phyloP scores from a whole-genome alignment of 2,329 filamentous ascomycete genomes.

The Emericellopsis cladophorae region DNA sequence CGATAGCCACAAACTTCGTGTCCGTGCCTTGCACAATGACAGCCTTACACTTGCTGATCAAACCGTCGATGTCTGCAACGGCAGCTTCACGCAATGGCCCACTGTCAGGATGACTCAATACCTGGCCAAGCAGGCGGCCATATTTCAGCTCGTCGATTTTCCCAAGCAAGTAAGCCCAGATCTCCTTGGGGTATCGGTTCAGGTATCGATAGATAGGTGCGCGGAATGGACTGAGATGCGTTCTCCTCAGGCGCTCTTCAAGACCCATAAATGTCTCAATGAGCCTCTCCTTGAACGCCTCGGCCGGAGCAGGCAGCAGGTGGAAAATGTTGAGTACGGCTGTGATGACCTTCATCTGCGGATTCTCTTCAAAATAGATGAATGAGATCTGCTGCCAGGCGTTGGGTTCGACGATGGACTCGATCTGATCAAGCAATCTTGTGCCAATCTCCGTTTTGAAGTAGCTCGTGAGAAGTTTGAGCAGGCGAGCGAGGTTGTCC shows the following conservation, averaged over 20 bases:
- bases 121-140: slow-evolving; percentile 82
- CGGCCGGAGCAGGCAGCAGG: slow-evolving; percentile 79
- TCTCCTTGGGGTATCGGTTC: slow-evolving; percentile 82
- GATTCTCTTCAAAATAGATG: slow-evolving; percentile 84
- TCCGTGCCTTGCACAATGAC: slow-evolving; percentile 54
- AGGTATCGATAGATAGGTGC: slow-evolving; percentile 85
- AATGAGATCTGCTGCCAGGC: slow-evolving; percentile 86
- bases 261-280: slow-evolving; percentile 85
- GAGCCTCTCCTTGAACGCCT: slow-evolving; percentile 79
- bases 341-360: slow-evolving; percentile 86
- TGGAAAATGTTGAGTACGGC: slow-evolving; percentile 97
- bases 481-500: slow-evolving; percentile 76
- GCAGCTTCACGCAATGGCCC: slow-evolving; percentile 62
- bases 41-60: slow-evolving; percentile 57
- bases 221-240: slow-evolving; percentile 83
- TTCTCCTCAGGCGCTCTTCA: slow-evolving; percentile 73
- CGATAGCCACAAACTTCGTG: slow-evolving; percentile 53
- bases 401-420: slow-evolving; percentile 70
- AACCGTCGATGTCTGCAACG: slow-evolving; percentile 56
- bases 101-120: slow-evolving; percentile 66
- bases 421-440: slow-evolving; percentile 86
- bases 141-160: slow-evolving; percentile 77
- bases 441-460: slow-evolving; percentile 98
- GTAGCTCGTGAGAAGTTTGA: slow-evolving; percentile 91
- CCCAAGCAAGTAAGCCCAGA: slow-evolving; percentile 67